Evolutionary conservation across 2,329 filamentous ascomycete genomes (phyloP), one percentile per base, ranked within the genome.

Genomic region (Aspergillus fructus): DNA sequence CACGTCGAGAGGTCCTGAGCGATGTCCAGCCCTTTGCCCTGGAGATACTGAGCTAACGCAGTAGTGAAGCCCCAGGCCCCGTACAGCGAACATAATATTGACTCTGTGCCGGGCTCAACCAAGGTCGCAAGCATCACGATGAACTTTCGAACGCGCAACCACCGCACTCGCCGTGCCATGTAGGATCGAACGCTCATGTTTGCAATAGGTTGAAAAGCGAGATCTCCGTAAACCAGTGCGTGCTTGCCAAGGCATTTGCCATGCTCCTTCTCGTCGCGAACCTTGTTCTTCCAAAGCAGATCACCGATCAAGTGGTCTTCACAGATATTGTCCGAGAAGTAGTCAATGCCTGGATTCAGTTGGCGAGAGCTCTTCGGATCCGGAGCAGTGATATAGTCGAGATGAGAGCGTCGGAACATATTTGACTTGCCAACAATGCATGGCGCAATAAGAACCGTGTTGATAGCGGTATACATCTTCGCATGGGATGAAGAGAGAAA

Each of bases 381-480:
- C n/a, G 70, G 65, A 0, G 74, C 66, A 1, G 86, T 88, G 8
- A 94, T 84, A 63, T 84, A 83, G 74, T 97, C 85, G 37, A 99
- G 85, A 68, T 99, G 93, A 0, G 91, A 90, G 60, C 89, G 90
- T 58, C 94, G 89, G 76, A 97, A 99, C 93, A 99, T 97, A 77
- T 96, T 97, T 68, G 91, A 96, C 78, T 99, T 99, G 50, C 94
- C 94, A 21, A 97, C 89, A 57, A 96, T 89, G 74, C 94, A 99
- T 8, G 96, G 94, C 0, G 94, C 94, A 52, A 97, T 78, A 3
- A 89, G 83, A 15, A 97, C 91, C 0, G 91, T 90, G 75, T 97
- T 97, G 82, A 99, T 99, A 60, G 93, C 94, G 8, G 89, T 89
- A 78, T 99, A 99, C 81, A 99, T 97, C 71, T 99, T 99, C 66